Base-by-base conservation (phyloP, 345 rosid species). In the Hevea brasiliensis region DNA sequence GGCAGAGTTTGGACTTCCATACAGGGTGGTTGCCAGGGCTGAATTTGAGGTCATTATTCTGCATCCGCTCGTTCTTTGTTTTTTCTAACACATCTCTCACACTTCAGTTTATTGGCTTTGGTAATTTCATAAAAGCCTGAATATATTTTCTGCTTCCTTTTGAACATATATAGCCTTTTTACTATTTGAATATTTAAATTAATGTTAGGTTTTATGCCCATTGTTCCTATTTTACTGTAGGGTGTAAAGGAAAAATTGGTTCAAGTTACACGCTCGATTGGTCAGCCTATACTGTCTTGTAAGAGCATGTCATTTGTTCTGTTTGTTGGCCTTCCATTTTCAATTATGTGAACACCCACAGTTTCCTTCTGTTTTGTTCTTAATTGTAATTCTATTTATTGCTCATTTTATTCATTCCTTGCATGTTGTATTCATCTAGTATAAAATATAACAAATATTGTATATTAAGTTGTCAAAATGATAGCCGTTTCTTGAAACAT, bases 1-100 rank as follows among this genome's bases (percentile, higher is more conserved):
- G 85, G 82, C 83, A 29, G 97, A 92, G 80, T 83, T 92, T 65
- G 79, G 87, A 61, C 85, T 89, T 83, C 91, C 92, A 12, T 88
- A 84, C 80, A 88, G 88, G 86, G 78, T 84, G 68, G 91, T 92
- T 68, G 76, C 77, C 67, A 82, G 71, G 18, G 81, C 90, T 67
- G 94, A 92, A 73, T 84, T 84, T 72, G 97, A 92, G 97, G 98
- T 90, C 77, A 62, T 58, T 72, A 40, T 21, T 3, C 29, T 77
- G 27, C 51, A 29, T 21, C 15, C 0, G 8, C 56, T 58, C 74
- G 27, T 51, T 61, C 44, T 61, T 27, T 75, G 44, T 21, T 32
- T 72, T 67, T 3, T 15, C 37, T 40, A 17, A 44, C 59, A 45
- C 37, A 5, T 72, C 21, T 60, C 44, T n/a, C 18, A 29, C 17